phyloP scores from a whole-genome alignment of 129 eudicot genomes.

The Tagetes erecta region DNA sequence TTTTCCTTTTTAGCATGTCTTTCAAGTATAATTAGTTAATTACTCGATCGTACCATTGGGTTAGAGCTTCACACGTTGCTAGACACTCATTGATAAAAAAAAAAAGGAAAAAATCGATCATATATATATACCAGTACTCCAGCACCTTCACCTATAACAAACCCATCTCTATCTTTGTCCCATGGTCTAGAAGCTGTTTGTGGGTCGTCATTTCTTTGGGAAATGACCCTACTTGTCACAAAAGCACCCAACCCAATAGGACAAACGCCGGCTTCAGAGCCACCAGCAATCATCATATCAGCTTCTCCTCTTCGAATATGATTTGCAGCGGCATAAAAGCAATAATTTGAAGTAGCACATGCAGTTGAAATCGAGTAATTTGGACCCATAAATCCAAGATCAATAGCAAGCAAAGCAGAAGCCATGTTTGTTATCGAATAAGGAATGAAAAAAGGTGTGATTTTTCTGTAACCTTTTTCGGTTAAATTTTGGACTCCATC shows the following conservation, averaged over 20 bases:
- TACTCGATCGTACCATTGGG: no score
- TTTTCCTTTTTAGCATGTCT: not conserved
- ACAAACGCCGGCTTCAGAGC: slow-evolving; percentile 85
- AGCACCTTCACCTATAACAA: slow-evolving; percentile 98
- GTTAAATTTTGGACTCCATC: slow-evolving; percentile 71
- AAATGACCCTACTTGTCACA: slow-evolving; percentile 85
- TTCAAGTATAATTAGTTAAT: not conserved
- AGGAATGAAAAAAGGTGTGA: slow-evolving; percentile 85
- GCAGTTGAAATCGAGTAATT: slow-evolving; percentile 93
- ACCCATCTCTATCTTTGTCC: slow-evolving; percentile 90
- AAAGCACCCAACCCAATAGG: slow-evolving; percentile 91
- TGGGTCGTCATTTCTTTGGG: slow-evolving; percentile 90
- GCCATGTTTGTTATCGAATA: slow-evolving; percentile 91
- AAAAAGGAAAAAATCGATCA: slow-evolving; percentile 10
- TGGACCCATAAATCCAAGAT: slow-evolving; percentile 92
- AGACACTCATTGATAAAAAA: not conserved
- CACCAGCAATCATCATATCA: slow-evolving; percentile 95
- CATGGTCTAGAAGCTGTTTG: slow-evolving; percentile 94
- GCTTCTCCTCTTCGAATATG: slow-evolving; percentile 96
- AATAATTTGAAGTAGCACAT: slow-evolving; percentile 93
- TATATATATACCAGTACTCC: slow-evolving; percentile 95
- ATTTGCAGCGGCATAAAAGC: slow-evolving; percentile 93
- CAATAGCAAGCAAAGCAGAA: slow-evolving; percentile 87
- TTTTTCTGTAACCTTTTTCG: slow-evolving; percentile 70
- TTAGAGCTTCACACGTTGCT: no score